Base-by-base conservation (phyloP, 2,329 filamentous ascomycete genomes). In the Epichloe amarillans region DNA sequence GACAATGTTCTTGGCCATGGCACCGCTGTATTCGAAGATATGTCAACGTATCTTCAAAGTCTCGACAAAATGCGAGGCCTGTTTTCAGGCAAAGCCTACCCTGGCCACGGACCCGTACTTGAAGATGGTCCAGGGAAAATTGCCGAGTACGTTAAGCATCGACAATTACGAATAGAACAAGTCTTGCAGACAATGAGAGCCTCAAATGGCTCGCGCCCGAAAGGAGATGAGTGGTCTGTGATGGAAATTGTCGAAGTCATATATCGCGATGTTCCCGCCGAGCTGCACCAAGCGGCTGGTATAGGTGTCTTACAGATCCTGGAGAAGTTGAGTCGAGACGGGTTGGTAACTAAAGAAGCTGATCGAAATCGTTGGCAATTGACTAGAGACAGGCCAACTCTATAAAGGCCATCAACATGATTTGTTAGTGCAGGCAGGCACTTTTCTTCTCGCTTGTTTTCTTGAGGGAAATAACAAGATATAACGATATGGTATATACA, bases 1-100 rank as follows among this genome's bases (percentile, higher is more conserved):
- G 89, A 95, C 66, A 94, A 91, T 62, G 84, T 95, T 2, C 74
- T 95, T 2, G 89, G 89, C 1, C 86, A 95, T 53, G 88, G 88
- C 12, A 94, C 87, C 2, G 82, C 86, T 3, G 87, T 93, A 0
- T 94, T 94, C 57, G 87, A 94, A 64, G 80, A 93, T 55, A 72
- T 95, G 8, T 65, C 69, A 1, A 69, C 71, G 0, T 95, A 94
- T 62, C 70, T 94, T 55, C 62, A 65, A 19, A 88, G 81, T 53
- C 71, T 95, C 12, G 72, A 80, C 39, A 74, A 73, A 55, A 93
- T 95, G 88, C 71, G 73, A 44, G 65, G 67, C 21, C 69, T 81
- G 6, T 86, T 87, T 58, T 66, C 66, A 0, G 84, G 86, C 1
- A 73, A 79, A 46, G 88, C 83, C 2, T 97, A 95, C 64, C 91